Base-by-base conservation (phyloP, 139 green algal genomes). In the Spirogloea muscicola region DNA sequence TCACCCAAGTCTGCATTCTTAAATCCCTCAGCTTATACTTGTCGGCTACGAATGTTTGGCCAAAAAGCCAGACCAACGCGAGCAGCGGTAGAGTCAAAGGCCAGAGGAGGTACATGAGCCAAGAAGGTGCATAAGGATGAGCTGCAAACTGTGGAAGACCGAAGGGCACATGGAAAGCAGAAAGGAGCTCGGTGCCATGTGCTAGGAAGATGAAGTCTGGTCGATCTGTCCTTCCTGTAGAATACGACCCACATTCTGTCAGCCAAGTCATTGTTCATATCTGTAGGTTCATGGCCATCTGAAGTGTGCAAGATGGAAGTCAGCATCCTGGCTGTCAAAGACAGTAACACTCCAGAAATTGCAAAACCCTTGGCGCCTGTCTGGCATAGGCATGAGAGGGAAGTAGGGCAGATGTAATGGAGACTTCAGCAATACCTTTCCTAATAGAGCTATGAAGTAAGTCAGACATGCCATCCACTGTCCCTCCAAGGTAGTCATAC, bases 401-500 rank as follows among this genome's bases (percentile, higher is more conserved):
- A n/a, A n/a, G n/a, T n/a, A n/a, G n/a, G n/a, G n/a, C n/a, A n/a
- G n/a, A n/a, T n/a, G n/a, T n/a, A n/a, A n/a, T n/a, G n/a, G n/a
- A n/a, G n/a, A n/a, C n/a, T n/a, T n/a, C n/a, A n/a, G n/a, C n/a
- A n/a, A n/a, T n/a, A 69, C 68, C 68, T 46, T 69, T 76, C 9
- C 68, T 31, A 1, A 42, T 34, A 2, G 34, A 27, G 3, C 27
- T 37, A 33, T 85, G 73, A 27, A 86, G 51, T 49, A 68, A 31
- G 62, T 86, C 79, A 7, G 64, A 78, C 34, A 41, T 58, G 16
- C 41, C 36, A 55, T 87, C 82, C 39, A 58, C 40, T 3, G 82
- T 87, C 6, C 82, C 82, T 49, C 81, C 82, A 21, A 82, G 52
- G 72, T 87, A 85, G 68, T 87, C 82, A 58, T 87, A 87, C 33